Evolutionary conservation across 306 rosid genomes (phyloP).

Genomic region (Sechiopsis laciniata): DNA sequence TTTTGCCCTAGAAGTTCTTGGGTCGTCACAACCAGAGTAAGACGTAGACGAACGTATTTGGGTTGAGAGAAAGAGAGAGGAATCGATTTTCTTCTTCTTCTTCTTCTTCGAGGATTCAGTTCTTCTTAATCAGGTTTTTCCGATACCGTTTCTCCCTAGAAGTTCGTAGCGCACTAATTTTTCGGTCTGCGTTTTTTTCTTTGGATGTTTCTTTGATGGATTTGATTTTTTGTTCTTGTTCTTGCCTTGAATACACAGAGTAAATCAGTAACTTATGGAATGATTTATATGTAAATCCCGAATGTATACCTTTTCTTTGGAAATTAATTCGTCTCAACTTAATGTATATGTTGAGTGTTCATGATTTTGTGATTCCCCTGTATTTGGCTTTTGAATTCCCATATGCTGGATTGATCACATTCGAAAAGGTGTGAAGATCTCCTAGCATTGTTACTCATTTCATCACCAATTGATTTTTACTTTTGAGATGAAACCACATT

Average conservation of each 20-base stretch:
- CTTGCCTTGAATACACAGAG: neutral
- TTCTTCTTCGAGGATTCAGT: neutral
- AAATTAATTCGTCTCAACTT: neutral
- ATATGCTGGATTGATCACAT: neutral
- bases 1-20: too few species aligned
- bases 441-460: too few species aligned
- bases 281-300: neutral
- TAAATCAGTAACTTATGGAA: neutral
- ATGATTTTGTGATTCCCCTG: neutral
- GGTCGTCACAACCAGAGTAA: too few species aligned
- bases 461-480: too few species aligned
- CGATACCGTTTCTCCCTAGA: neutral
- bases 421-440: too few species aligned
- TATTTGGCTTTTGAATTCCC: neutral
- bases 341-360: neutral
- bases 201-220: neutral
- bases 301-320: neutral
- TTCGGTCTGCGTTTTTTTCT: neutral
- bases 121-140: slow-evolving; percentile 13
- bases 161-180: neutral
- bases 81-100: neutral
- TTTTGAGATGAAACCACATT: too few species aligned
- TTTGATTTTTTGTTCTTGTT: neutral
- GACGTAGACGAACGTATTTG: neutral
- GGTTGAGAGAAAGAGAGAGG: neutral